Percentiles rank a stretch among this genome's conserved stretches.
phyloP scores from a whole-genome alignment of 108 stramenopile genomes.

The Cyclotella distinguenda region DNA sequence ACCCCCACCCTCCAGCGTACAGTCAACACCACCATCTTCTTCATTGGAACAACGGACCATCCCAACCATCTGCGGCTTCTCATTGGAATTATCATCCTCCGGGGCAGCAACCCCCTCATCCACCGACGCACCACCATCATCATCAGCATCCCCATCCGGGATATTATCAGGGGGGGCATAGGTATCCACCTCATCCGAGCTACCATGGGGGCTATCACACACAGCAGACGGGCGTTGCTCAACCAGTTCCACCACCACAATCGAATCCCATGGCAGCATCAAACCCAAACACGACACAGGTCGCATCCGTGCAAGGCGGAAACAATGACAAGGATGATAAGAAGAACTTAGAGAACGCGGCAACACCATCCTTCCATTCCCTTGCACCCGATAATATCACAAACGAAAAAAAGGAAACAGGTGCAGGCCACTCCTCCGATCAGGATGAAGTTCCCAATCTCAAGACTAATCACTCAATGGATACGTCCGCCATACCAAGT shows the following conservation, averaged over 20 bases:
- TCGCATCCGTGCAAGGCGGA: too few species aligned
- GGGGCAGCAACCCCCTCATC: neutral
- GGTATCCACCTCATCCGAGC: neutral
- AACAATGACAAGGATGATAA: too few species aligned
- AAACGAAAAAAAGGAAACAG: too few species aligned
- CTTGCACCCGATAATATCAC: too few species aligned
- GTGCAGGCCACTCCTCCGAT: too few species aligned
- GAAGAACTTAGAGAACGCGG: too few species aligned
- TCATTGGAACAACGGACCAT: neutral
- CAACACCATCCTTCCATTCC: too few species aligned
- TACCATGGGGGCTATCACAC: neutral
- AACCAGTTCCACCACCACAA: neutral
- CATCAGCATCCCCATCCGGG: neutral
- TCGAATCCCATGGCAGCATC: too few species aligned
- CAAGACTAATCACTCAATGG: neutral
- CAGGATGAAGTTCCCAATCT: too few species aligned
- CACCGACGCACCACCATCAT: neutral
- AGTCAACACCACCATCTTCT: neutral
- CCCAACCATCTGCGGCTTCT: neutral
- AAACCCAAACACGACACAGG: too few species aligned
- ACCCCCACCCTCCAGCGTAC: constrained; percentile 7
- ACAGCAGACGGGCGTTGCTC: neutral
- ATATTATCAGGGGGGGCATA: neutral
- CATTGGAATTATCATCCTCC: constrained; percentile 10
- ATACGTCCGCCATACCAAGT: neutral